A percentile compares a stretch with the other conserved stretches of the same genome.
phyloP scores from a whole-genome alignment of 2,329 filamentous ascomycete species.

The Arachnomyces sp. region DNA sequence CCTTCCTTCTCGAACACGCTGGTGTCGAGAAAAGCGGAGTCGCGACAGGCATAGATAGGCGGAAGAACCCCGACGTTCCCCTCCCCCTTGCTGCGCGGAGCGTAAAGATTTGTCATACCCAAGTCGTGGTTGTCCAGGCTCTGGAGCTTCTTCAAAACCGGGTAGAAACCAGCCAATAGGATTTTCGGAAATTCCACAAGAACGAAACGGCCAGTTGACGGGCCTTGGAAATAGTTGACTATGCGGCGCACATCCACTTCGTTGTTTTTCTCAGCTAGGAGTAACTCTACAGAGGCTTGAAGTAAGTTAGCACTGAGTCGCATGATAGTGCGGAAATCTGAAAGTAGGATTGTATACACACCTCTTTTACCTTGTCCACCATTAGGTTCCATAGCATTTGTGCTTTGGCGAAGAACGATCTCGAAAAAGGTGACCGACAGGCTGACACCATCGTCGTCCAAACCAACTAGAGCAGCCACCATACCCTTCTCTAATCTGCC shows the following conservation, averaged over 20 bases:
- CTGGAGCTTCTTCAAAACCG: slow-evolving; percentile 13
- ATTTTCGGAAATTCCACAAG: slow-evolving; percentile 15
- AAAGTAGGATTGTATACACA: slow-evolving; percentile 5
- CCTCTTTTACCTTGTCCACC: slow-evolving; percentile 17
- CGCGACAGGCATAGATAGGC: slow-evolving; percentile 4
- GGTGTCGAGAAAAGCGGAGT: slow-evolving; percentile 1
- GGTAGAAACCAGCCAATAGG: slow-evolving; percentile 15
- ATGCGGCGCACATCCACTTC: slow-evolving; percentile 15
- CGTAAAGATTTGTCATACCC: slow-evolving; percentile 15
- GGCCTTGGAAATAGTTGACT: slow-evolving; percentile 11
- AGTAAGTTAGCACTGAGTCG: slow-evolving; percentile 1
- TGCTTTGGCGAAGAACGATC: slow-evolving; percentile 14
- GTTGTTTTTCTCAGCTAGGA: slow-evolving; percentile 14
- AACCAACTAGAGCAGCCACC: slow-evolving; percentile 21
- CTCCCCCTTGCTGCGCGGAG: slow-evolving; percentile 9
- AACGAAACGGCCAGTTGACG: slow-evolving; percentile 10
- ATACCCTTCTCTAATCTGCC: slow-evolving; percentile 21
- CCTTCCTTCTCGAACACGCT: neutral
- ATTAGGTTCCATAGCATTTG: slow-evolving; percentile 14
- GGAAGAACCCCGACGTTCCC: slow-evolving; percentile 5
- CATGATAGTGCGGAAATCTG: neutral
- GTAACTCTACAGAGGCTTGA: slow-evolving; percentile 13
- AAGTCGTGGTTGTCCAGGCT: slow-evolving; percentile 8
- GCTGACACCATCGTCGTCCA: slow-evolving; percentile 14
- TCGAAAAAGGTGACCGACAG: slow-evolving; percentile 22